These are phyloP conservation scores for Citrus hindsii DNA, from an alignment of 345 rosid species.

Conservation along the genomic window DNA sequence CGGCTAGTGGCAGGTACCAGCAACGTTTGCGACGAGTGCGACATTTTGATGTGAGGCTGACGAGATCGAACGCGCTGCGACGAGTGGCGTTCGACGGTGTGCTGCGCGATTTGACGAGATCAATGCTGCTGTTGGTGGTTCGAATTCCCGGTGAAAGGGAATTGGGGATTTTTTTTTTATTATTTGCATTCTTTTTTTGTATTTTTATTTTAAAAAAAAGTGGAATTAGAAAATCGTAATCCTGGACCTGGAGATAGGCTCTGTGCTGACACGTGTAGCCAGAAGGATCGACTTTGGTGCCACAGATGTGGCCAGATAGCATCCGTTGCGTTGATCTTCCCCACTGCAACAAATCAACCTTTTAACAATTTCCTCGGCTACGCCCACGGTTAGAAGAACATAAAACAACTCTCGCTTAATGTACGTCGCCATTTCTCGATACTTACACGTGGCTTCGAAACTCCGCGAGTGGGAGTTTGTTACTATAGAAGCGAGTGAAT, in stretches of 20 bases:
- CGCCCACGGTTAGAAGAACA: background rate
- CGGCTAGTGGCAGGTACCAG: too few relatives aligned
- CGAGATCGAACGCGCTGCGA: too few relatives aligned
- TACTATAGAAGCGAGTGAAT: background rate
- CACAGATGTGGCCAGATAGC: background rate
- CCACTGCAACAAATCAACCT: background rate
- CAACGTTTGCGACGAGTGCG: too few relatives aligned
- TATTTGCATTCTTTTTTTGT: too few relatives aligned
- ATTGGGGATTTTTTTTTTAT: too few relatives aligned
- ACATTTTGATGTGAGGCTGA: too few relatives aligned
- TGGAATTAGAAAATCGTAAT: too few relatives aligned
- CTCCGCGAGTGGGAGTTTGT: background rate
- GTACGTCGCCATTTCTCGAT: background rate
- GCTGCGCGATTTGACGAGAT: too few relatives aligned
- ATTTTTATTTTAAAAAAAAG: too few relatives aligned
- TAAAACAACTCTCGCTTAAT: background rate
- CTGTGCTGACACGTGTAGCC: slow-evolving; percentile 1
- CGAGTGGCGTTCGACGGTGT: too few relatives aligned
- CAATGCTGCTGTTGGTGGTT: too few relatives aligned
- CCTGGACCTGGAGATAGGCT: background rate
- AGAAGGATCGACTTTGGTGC: background rate
- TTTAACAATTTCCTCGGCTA: background rate
- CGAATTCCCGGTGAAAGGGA: too few relatives aligned
- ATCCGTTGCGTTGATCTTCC: slow-evolving; percentile 4
- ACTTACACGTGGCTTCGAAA: background rate